Conservation (phyloP, 768 basidiomycete species). For the Suillus clintonianus region DNA sequence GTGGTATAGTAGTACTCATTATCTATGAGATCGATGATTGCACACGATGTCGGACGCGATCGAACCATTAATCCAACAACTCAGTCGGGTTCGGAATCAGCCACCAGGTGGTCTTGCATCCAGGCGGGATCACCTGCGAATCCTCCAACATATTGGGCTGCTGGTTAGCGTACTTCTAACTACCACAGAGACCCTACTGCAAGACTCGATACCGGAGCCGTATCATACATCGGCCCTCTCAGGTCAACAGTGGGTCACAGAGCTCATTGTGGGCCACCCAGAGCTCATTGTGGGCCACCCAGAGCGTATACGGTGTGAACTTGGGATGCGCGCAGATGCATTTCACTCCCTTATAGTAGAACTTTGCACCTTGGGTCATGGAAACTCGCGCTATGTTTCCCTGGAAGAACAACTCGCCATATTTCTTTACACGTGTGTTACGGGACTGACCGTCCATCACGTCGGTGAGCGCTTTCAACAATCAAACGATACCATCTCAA, state of each 20-base stretch:
- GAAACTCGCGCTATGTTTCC: conserved; percentile 21
- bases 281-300: too few relatives aligned
- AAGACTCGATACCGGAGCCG: not conserved
- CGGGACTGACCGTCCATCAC: conserved; percentile 26
- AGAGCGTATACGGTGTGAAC: conserved; percentile 11
- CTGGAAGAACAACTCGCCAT: conserved; percentile 41
- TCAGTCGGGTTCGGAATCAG: not conserved
- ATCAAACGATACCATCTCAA: conserved; percentile 39
- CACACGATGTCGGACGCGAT: too few relatives aligned
- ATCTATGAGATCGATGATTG: too few relatives aligned
- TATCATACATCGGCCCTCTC: conserved; percentile 21
- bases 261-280: conserved; percentile 23
- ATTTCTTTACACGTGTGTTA: conserved; percentile 33
- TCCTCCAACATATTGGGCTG: not conserved
- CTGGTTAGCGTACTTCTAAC: not conserved
- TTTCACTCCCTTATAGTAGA: conserved; percentile 28
- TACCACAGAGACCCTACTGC: not conserved
- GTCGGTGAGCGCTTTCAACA: conserved; percentile 40
- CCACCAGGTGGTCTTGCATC: not conserved
- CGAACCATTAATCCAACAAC: not conserved
- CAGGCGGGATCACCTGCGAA: not conserved
- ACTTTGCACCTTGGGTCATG: conserved; percentile 21
- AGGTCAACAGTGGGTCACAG: conserved; percentile 20
- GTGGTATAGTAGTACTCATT: too few relatives aligned
- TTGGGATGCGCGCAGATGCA: conserved; percentile 30